Evolutionary conservation across 371 early-diverging fungal genomes (phyloP).

Genomic region (Zopfochytrium polystomum): DNA sequence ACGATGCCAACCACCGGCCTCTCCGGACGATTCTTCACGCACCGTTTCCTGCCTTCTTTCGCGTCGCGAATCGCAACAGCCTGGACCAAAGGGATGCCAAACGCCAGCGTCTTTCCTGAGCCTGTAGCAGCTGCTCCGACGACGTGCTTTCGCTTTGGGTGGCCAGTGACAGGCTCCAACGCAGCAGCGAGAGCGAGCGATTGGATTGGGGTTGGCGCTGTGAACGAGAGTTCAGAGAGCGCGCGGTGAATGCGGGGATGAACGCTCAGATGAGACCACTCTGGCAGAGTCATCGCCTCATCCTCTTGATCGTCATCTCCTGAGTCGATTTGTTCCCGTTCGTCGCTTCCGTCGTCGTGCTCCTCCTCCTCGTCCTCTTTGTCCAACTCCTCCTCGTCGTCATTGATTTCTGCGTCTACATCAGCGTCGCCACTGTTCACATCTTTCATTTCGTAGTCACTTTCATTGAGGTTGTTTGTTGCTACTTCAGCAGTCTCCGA

Average conservation of each 20-base stretch:
- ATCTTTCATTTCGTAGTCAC: slow-evolving; percentile 9
- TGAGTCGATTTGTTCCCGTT: background rate
- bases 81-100: slow-evolving; percentile 57
- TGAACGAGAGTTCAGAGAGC: slow-evolving; percentile 67
- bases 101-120: slow-evolving; percentile 76
- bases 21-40: background rate
- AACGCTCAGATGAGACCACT: slow-evolving; percentile 14
- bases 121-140: slow-evolving; percentile 97
- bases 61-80: slow-evolving; percentile 28
- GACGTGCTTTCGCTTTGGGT: slow-evolving; percentile 61
- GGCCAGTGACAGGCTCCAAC: slow-evolving; percentile 53
- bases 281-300: slow-evolving; percentile 8
- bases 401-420: too few relatives aligned
- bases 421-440: slow-evolving; percentile 32
- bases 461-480: slow-evolving; percentile 9
- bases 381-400: too few relatives aligned
- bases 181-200: slow-evolving; percentile 71
- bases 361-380: slow-evolving; percentile 32
- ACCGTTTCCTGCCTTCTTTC: slow-evolving; percentile 4
- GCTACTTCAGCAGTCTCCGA: slow-evolving; percentile 11
- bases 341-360: slow-evolving; percentile 17
- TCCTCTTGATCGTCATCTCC: slow-evolving; percentile 30
- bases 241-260: slow-evolving; percentile 54
- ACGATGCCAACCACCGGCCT: slow-evolving; percentile 36
- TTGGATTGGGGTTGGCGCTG: slow-evolving; percentile 93